These are phyloP conservation scores for Kluyveromyces starmeri DNA, from an alignment of 805 yeast species.

Conservation along the genomic window DNA sequence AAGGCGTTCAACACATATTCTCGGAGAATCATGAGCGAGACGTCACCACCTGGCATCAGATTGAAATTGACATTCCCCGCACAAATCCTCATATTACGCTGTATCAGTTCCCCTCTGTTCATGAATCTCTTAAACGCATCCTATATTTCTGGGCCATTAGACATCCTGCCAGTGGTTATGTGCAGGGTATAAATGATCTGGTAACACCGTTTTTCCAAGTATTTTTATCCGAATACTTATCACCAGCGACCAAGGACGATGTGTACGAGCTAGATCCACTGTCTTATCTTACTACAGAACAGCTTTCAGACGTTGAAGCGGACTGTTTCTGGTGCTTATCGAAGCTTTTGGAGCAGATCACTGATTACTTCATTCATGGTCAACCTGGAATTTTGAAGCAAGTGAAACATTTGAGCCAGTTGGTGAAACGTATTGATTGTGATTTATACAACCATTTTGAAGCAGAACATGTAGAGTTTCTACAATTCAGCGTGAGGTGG, in stretches of 20 bases:
- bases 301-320: conserved; percentile 71
- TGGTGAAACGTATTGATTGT: conserved; percentile 72
- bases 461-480: conserved; percentile 79
- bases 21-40: conserved; percentile 47
- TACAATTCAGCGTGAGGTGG: conserved; percentile 96
- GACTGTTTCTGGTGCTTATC: conserved; percentile 97
- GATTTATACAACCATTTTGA: conserved; percentile 67
- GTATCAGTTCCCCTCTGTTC: conserved; percentile 62
- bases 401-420: conserved; percentile 67
- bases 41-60: conserved; percentile 87
- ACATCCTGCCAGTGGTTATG: conserved; percentile 97
- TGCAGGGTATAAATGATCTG: conserved; percentile 92
- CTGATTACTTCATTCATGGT: conserved; percentile 94
- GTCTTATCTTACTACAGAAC: conserved; percentile 44
- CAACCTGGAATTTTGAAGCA: conserved; percentile 96
- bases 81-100: conserved; percentile 80
- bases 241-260: conserved; percentile 32
- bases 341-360: conserved; percentile 83
- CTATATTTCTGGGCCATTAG: conserved; percentile 91
- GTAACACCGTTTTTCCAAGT: conserved; percentile 90
- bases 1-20: conserved; percentile 63
- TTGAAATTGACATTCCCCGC: conserved; percentile 87
- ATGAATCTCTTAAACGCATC: conserved; percentile 68
- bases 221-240: conserved; percentile 60
- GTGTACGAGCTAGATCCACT: conserved; percentile 57